Percentiles rank a stretch among this genome's conserved stretches.
Conservation (phyloP, 306 rosid genomes). For the Sindora glabra region DNA sequence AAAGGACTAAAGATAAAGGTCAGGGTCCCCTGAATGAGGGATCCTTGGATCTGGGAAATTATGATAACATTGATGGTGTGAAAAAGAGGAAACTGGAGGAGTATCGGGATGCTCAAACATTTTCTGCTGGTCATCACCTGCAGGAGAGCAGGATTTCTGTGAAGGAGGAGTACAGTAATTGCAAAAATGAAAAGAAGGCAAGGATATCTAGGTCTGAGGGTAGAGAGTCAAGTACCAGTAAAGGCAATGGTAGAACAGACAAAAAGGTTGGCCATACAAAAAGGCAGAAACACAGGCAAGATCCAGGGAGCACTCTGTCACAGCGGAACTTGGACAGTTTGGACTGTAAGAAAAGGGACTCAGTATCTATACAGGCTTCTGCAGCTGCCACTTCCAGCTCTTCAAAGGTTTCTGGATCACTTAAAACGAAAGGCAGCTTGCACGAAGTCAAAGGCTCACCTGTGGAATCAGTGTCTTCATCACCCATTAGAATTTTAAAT, state of each 20-base stretch:
- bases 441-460: constrained; percentile 95
- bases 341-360: constrained; percentile 59
- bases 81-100: constrained; percentile 60
- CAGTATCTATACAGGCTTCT: constrained; percentile 50
- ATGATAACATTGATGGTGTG: constrained; percentile 37
- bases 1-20: constrained; percentile 35
- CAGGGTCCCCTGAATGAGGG: constrained; percentile 33
- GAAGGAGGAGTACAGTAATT: constrained; percentile 46
- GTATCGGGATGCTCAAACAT: constrained; percentile 36
- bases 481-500: constrained; percentile 76
- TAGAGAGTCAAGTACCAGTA: constrained; percentile 69
- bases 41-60: constrained; percentile 36
- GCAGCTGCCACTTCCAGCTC: constrained; percentile 96
- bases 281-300: constrained; percentile 39
- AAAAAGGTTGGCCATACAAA: constrained; percentile 52
- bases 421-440: constrained; percentile 72
- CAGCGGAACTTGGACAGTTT: constrained; percentile 56
- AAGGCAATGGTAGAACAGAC: constrained; percentile 58
- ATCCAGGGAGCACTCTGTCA: constrained; percentile 36
- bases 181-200: constrained; percentile 69
- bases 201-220: constrained; percentile 67
- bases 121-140: constrained; percentile 26
- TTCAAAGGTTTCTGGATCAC: constrained; percentile 93
- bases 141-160: constrained; percentile 33
- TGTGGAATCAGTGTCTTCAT: constrained; percentile 99